Evolutionary conservation across 1,284 basidiomycete genomes (phyloP), one percentile per base, ranked within the genome.

Genomic region (Bondarzewia mesenterica): DNA sequence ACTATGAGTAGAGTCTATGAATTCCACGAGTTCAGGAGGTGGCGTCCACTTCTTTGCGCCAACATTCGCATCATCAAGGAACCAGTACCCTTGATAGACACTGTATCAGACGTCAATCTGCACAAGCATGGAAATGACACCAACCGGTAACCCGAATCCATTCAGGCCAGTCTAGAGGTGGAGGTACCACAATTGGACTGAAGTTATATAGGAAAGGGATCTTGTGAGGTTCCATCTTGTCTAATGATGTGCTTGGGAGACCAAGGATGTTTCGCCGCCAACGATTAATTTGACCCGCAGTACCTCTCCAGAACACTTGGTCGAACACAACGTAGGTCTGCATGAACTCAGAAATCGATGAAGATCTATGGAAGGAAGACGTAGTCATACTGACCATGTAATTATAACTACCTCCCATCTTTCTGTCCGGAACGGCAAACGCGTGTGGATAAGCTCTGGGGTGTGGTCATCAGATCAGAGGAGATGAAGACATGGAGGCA

Each of bases 181-280:
- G 88, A 7, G 93, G 93, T 8, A 95, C 89, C 21, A 93, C 74
- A 7, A 79, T 77, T 0, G 93, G 89, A 60, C 90, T 94, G 63
- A 98, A 98, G 65, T 97, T 98, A 69, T 99, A 99, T 44, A 99
- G 68, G 73, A 99, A 98, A 1, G 95, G 95, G 39, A 95, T 90
- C 69, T 93, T 94, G 70, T 97, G 91, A 44, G 89, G 90, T 60
- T 95, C 92, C 78, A 98, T 85, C 68, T 85, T 90, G 65, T 97
- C 95, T 32, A 95, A 71, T 52, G 74, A 93, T 7, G 95, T 98
- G 49, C 84, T 73, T 2, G 77, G 77, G 40, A 99, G 77, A 29
- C 77, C 77, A n/a, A 98, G 68, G 8, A 79, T 66, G 55, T 90
- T 80, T 55, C 84, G 80, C 23, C 96, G 76, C 93, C 93, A 99